Conservation (phyloP, 2,329 filamentous ascomycete species). For the Fusarium equiseti region DNA sequence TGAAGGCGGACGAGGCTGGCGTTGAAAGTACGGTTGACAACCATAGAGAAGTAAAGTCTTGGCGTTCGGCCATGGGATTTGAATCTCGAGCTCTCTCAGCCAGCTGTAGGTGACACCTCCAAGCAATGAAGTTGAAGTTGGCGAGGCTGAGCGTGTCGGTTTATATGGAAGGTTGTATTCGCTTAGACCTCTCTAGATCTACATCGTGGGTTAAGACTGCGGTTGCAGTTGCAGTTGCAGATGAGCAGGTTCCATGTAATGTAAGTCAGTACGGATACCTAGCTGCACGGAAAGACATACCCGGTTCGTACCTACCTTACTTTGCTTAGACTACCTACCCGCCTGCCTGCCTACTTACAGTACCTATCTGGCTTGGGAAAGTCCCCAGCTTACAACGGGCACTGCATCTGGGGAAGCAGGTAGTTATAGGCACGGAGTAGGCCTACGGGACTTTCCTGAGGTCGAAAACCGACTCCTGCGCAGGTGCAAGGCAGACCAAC, state of each 20-base stretch:
- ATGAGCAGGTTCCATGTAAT: slow-evolving; percentile 1
- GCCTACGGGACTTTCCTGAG: not conserved
- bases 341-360: not conserved
- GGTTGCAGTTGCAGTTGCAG: not conserved
- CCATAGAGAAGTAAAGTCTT: not conserved
- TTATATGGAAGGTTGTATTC: not conserved
- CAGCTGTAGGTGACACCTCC: not conserved
- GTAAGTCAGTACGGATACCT: not conserved
- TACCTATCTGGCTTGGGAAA: not conserved
- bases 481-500: not conserved
- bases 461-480: not conserved
- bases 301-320: slow-evolving; percentile 14
- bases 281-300: slow-evolving; percentile 27
- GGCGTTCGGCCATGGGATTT: not conserved
- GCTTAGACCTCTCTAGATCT: not conserved
- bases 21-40: not conserved
- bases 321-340: not conserved
- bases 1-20: slow-evolving; percentile 34
- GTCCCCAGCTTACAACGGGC: not conserved
- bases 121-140: not conserved
- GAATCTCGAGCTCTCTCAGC: not conserved
- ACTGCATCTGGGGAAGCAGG: not conserved
- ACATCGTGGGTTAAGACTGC: not conserved
- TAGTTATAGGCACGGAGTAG: not conserved
- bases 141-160: not conserved